phyloP scores from a whole-genome alignment of 179 eudicot species.

The Silene coronaria region DNA sequence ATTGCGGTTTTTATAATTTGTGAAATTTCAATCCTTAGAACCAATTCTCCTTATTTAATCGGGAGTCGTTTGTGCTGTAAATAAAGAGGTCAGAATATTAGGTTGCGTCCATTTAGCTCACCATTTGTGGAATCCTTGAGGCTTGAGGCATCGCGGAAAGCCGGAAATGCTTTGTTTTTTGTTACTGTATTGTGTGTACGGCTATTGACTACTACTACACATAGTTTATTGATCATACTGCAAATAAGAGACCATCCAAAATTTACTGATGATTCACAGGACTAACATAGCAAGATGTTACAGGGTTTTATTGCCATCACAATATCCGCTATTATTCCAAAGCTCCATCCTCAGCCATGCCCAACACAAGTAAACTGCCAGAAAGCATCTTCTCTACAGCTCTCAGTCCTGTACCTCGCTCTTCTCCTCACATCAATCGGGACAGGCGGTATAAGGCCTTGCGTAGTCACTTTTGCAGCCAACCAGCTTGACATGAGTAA shows the following conservation, averaged over 20 bases:
- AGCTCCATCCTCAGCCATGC: constrained; percentile 53
- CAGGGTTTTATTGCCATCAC: constrained; percentile 60
- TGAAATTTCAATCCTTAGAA: too few species aligned
- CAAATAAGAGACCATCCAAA: too few species aligned
- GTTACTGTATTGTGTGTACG: too few species aligned
- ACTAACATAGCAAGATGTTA: not conserved
- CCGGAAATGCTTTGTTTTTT: too few species aligned
- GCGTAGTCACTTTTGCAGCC: constrained; percentile 64
- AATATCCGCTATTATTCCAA: constrained; percentile 46
- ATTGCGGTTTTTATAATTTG: too few species aligned
- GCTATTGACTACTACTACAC: too few species aligned
- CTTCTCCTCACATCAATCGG: constrained; percentile 54
- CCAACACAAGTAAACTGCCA: constrained; percentile 49
- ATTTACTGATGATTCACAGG: too few species aligned
- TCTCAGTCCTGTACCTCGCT: constrained; percentile 40
- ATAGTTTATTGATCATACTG: too few species aligned
- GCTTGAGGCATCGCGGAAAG: not conserved
- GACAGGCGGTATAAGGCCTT: constrained; percentile 55
- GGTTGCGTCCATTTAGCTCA: too few species aligned
- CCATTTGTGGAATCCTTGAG: not conserved
- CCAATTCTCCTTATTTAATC: too few species aligned
- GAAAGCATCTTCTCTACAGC: constrained; percentile 40
- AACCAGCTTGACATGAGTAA: constrained; percentile 58
- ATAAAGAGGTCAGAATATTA: too few species aligned
- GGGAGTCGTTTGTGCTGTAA: too few species aligned